Evolutionary conservation across 805 yeast species (phyloP).

Genomic region (Candida tammaniensis): DNA sequence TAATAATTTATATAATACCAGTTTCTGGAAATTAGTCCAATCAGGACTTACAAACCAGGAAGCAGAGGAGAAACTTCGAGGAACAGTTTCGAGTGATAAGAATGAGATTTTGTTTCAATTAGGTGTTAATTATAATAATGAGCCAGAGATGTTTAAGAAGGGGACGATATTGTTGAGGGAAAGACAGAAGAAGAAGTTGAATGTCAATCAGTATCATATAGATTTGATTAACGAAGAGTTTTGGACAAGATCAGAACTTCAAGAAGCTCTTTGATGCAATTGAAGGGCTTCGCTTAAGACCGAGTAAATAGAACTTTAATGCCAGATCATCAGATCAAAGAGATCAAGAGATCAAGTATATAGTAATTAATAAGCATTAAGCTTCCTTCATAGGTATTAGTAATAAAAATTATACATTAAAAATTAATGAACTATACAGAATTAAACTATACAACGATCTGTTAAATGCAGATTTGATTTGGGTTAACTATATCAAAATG

Average conservation of each 20-base stretch:
- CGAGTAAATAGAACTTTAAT: no score
- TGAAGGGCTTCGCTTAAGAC: no score
- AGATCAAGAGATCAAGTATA: no score
- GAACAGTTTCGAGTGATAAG: slow-evolving; percentile 80
- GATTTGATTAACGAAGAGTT: slow-evolving; percentile 65
- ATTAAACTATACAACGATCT: no score
- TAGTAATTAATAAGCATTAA: no score
- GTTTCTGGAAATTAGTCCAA: slow-evolving; percentile 82
- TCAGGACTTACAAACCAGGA: slow-evolving; percentile 67
- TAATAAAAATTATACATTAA: no score
- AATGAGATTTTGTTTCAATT: slow-evolving; percentile 84
- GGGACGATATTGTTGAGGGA: slow-evolving; percentile 69
- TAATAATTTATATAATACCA: slow-evolving; percentile 88
- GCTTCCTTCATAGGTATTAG: no score
- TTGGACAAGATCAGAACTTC: slow-evolving; percentile 43
- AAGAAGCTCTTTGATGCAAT: no score
- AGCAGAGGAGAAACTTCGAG: slow-evolving; percentile 74
- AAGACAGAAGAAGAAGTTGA: slow-evolving; percentile 49
- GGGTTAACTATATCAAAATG: no score
- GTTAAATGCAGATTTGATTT: no score
- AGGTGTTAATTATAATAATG: slow-evolving; percentile 86
- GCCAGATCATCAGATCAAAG: no score
- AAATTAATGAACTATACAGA: no score
- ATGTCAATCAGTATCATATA: slow-evolving; percentile 45
- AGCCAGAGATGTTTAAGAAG: slow-evolving; percentile 82